Evolutionary conservation across 2,329 filamentous ascomycete species (phyloP), one percentile per base, ranked within the genome.

Genomic region (Fusarium sp.): DNA sequence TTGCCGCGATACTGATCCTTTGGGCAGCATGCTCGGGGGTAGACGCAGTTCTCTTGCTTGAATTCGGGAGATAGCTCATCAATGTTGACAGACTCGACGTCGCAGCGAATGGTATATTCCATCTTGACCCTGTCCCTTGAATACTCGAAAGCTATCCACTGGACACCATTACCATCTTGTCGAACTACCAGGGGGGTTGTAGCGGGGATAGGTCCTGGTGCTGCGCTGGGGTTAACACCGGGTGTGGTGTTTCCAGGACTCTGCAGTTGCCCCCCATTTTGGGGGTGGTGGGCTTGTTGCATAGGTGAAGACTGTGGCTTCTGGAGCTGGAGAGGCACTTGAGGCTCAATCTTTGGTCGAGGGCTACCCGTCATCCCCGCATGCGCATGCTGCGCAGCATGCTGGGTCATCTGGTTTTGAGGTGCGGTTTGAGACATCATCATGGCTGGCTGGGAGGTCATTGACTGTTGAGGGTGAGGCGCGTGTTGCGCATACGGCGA

Each of bases 81-180:
- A 46, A 95, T 94, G 77, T 94, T 94, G 67, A 99, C 94, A 1
- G 94, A 98, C 82, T 98, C 96, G 21, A 98, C 96, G 75, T 98
- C 96, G 79, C 96, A 98, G 55, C 96, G 91, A 75, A 99, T 99
- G 2, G 94, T 98, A 82, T 99, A 99, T 81, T 98, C 94, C 94
- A 98, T 97, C 88, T 99, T 99, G 72, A 98, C 94, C 47, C 95
- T 88, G 78, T 99, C 95, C 65, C 95, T 90, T 13, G 95, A 98
- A 79, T 99, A 99, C 80, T 99, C 96, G 68, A 98, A 99, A 1
- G 94, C 94, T 76, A 98, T 98, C 96, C 96, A 98, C 80, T 98
- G 96, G 9, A 98, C 95, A 11, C 96, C 96, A 72, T 97, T 98
- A 77, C 93, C 92, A 75, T 98, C 96, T 80, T 98, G 95, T 72